Evolutionary conservation across 2,329 filamentous ascomycete genomes (phyloP), one percentile per base, ranked within the genome.

Genomic region (Penicillium sp.): DNA sequence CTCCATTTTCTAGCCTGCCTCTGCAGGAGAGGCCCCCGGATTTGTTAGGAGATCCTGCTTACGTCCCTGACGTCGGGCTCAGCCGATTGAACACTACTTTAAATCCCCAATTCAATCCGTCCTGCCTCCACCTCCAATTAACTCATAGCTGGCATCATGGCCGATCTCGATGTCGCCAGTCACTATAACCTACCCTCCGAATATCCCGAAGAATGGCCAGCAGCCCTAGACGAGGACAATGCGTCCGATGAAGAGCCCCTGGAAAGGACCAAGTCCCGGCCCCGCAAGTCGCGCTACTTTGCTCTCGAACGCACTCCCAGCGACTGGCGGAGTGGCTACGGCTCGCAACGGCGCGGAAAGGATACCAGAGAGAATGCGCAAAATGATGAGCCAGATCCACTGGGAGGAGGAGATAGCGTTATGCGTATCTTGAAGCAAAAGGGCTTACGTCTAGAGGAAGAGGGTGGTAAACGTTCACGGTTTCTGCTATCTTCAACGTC

Each of bases 401-500:
- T 99, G 53, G 95, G 95, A n/a, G 87, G 87, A 52, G 88, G 89
- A 1, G 89, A 93, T 55, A 97, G 92, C 70, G 93, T 99, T 8
- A 87, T 97, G 53, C 84, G 88, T 66, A 86, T 91, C 37, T 77
- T 99, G 67, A 88, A 89, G 70, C 84, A 88, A 63, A 81, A 89
- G 61, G 92, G 92, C 2, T 75, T 97, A 43, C 87, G 89, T 0
- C 83, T 97, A 14, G 91, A 97, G 70, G 92, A 97, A 67, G 92
- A 98, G 69, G 77, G 85, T 53, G 86, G 88, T 67, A 76, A 96
- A 66, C 86, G 92, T 57, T 97, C 96, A 72, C 91, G 92, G 62
- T 99, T 98, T 76, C 85, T 99, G 55, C 85, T 99, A 23, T 97
- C 93, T 11, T 98, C 93, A 16, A 98, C 93, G 13, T 93, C 91